Conservation (phyloP, 2,329 filamentous ascomycete genomes). For the Metarhizium sp. region DNA sequence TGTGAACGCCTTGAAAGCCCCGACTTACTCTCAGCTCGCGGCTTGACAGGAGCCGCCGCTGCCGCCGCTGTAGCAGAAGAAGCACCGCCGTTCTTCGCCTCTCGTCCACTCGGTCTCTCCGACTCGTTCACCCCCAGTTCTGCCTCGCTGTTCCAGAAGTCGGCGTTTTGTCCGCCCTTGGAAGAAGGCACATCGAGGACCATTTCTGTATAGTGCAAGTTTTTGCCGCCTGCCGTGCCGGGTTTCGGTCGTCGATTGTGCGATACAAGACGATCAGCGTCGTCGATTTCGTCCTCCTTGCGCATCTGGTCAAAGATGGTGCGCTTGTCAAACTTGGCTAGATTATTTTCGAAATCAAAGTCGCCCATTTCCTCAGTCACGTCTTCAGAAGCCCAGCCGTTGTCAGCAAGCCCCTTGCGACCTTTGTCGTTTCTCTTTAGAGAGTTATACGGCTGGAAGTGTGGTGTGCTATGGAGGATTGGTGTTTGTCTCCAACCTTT, state of each 20-base stretch:
- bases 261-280: conserved; percentile 80
- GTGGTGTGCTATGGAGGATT: conserved; percentile 49
- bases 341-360: conserved; percentile 83
- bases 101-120: conserved; percentile 39
- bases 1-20: conserved; percentile 40
- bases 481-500: conserved; percentile 53
- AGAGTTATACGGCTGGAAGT: conserved; percentile 53
- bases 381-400: conserved; percentile 93
- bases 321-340: conserved; percentile 92
- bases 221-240: conserved; percentile 73
- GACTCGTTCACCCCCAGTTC: conserved; percentile 45
- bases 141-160: conserved; percentile 68
- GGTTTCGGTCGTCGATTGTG: conserved; percentile 68
- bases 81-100: conserved; percentile 36
- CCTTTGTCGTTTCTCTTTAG: conserved; percentile 47
- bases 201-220: conserved; percentile 85
- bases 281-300: conserved; percentile 80
- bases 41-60: conserved; percentile 7
- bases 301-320: conserved; percentile 87
- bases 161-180: conserved; percentile 30
- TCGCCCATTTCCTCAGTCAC: conserved; percentile 91
- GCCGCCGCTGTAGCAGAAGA: neutral
- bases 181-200: conserved; percentile 58
- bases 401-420: conserved; percentile 42
- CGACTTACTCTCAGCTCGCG: conserved; percentile 44